phyloP scores from a whole-genome alignment of 345 rosid genomes.

The Populus tremula region DNA sequence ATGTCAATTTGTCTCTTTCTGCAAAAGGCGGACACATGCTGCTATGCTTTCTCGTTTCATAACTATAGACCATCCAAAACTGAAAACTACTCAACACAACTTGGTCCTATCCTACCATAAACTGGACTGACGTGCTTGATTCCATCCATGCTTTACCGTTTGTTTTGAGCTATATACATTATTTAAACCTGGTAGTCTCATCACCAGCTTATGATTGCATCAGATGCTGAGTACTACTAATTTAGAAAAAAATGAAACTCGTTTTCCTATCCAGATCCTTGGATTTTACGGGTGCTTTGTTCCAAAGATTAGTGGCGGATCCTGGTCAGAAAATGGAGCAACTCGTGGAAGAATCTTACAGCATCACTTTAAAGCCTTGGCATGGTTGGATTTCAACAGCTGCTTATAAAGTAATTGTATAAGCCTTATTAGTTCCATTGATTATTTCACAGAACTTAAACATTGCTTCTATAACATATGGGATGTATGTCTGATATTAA shows the following conservation, averaged over 20 bases:
- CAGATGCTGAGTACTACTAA: background rate
- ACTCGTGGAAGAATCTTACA: constrained; percentile 77
- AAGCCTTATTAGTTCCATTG: background rate
- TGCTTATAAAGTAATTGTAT: constrained; percentile 65
- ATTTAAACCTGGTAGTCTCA: background rate
- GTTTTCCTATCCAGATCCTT: constrained; percentile 47
- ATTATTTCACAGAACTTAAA: background rate
- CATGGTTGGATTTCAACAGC: constrained; percentile 97
- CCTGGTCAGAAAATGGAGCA: constrained; percentile 59
- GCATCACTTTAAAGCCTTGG: constrained; percentile 64
- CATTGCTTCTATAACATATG: background rate
- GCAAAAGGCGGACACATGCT: background rate
- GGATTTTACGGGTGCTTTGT: constrained; percentile 60
- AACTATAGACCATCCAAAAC: background rate
- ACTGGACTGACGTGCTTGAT: background rate
- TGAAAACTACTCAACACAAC: background rate
- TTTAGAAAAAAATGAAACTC: background rate
- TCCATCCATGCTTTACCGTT: background rate
- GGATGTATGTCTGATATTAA: background rate
- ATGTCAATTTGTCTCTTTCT: background rate
- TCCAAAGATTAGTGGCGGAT: constrained; percentile 52
- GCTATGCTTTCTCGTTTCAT: background rate
- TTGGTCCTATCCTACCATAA: background rate
- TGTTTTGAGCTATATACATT: background rate
- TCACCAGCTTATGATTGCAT: background rate